Conservation (phyloP, 306 rosid genomes). For the Fragaria ananassa region DNA sequence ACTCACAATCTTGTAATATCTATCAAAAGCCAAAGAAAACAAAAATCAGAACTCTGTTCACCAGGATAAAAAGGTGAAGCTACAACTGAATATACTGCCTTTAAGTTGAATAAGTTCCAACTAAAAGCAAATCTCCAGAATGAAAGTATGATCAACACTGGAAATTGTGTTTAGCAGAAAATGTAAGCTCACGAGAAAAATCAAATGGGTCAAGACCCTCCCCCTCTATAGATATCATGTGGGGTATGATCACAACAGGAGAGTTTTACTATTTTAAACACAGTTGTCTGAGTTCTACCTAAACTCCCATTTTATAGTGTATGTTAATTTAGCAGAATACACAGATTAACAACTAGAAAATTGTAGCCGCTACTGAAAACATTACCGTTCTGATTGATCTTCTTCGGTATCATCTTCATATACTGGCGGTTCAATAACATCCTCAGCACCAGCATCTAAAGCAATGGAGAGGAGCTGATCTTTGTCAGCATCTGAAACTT, state of each 20-base stretch:
- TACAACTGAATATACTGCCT: neutral
- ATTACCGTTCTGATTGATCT: slow-evolving; percentile 68
- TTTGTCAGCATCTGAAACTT: slow-evolving; percentile 64
- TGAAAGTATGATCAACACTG: neutral
- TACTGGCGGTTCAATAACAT: slow-evolving; percentile 76
- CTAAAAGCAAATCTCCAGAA: neutral
- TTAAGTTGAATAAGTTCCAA: neutral
- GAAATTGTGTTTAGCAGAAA: neutral
- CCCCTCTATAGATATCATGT: neutral
- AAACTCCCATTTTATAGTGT: neutral
- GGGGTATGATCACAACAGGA: neutral
- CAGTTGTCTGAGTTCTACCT: neutral
- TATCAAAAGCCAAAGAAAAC: slow-evolving; percentile 33
- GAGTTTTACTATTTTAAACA: neutral
- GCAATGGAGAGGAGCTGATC: slow-evolving; percentile 75
- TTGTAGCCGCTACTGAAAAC: slow-evolving; percentile 4
- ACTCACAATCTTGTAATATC: slow-evolving; percentile 80
- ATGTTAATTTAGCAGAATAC: neutral
- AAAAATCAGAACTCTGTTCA: slow-evolving; percentile 24
- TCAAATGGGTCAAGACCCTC: neutral
- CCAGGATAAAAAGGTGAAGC: neutral
- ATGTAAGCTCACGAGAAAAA: neutral
- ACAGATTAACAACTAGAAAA: slow-evolving; percentile 7
- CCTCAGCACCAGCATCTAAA: slow-evolving; percentile 88
- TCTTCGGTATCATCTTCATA: slow-evolving; percentile 84